Conservation (phyloP, 495 filamentous ascomycete species). For the Parathielavia hyrcaniae region DNA sequence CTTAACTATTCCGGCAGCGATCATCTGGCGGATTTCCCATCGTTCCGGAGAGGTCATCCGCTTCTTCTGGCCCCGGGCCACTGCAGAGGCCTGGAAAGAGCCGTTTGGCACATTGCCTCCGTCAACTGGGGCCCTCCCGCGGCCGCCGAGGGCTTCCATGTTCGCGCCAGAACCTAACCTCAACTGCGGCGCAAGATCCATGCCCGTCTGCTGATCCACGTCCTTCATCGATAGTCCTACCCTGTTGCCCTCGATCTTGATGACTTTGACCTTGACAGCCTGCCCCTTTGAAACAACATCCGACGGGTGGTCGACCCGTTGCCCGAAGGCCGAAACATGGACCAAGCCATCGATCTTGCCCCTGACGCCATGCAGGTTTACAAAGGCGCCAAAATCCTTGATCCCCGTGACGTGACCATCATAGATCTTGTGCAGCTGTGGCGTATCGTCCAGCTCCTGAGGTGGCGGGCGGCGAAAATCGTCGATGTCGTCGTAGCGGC, state of each 20-base stretch:
- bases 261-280: constrained; percentile 85
- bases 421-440: constrained; percentile 82
- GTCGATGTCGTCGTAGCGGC: constrained; percentile 57
- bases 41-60: constrained; percentile 91
- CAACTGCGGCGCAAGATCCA: constrained; percentile 73
- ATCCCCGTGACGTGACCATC: constrained; percentile 82
- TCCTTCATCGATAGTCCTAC: constrained; percentile 96
- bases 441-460: constrained; percentile 70
- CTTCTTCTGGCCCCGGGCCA: constrained; percentile 58
- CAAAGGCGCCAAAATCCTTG: constrained; percentile 94
- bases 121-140: constrained; percentile 49
- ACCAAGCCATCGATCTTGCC: constrained; percentile 91
- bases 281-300: constrained; percentile 79
- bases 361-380: constrained; percentile 78
- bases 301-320: constrained; percentile 83
- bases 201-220: constrained; percentile 84
- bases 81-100: constrained; percentile 35
- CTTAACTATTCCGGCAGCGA: constrained; percentile 87
- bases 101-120: constrained; percentile 18
- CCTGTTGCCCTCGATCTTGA: constrained; percentile 72
- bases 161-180: constrained; percentile 89
- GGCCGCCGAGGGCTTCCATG: constrained; percentile 68
- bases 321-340: constrained; percentile 90
- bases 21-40: constrained; percentile 96
- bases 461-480: constrained; percentile 67